Evolutionary conservation across 805 yeast species (phyloP), one percentile per base, ranked within the genome.

Genomic region (Debaryomyces tyrocola): DNA sequence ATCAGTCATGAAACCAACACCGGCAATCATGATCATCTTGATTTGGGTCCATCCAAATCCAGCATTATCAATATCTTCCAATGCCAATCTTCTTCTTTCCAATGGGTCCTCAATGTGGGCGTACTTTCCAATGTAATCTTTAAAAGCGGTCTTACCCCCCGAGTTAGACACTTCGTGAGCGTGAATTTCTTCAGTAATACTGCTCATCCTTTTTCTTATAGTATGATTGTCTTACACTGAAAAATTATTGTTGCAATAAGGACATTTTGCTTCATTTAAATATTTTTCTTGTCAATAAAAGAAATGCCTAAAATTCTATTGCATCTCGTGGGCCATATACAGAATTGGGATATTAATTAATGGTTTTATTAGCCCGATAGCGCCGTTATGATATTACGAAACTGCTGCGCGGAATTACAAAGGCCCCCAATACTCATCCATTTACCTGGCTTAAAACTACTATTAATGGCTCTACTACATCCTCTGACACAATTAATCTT

Each of bases 1-100:
- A 71, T 90, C 97, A 24, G 96, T 90, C 70, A 90, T 67, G 82
- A 90, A 90, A 66, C 97, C 97, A 54, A 90, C 94, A 76, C 97
- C 74, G 69, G 96, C 96, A 63, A 88, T 90, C 67, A 80, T 64
- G 58, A 88, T 86, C 75, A 90, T 87, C 69, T 89, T 81, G 44
- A 87, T 68, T 60, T 87, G 94, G 60, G 87, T 84, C 94, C 90
- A 84, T 48, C 91, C 88, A 56, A 87, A 87, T 0, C 75, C 67
- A 45, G 90, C 87, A 55, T 84, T 83, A 68, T 87, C 96, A 53
- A 87, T 87, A 63, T 86, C 87, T 66, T 86, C 90, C 62, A 87
- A 73, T 37, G 95, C 95, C 61, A 87, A 72, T 75, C 91, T 80
- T 78, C 92, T 82, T 79, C 96, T 84, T 68, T 87, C 94, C 55